Base-by-base conservation (phyloP, 441 rosid genomes). In the Bruguiera hainesii region DNA sequence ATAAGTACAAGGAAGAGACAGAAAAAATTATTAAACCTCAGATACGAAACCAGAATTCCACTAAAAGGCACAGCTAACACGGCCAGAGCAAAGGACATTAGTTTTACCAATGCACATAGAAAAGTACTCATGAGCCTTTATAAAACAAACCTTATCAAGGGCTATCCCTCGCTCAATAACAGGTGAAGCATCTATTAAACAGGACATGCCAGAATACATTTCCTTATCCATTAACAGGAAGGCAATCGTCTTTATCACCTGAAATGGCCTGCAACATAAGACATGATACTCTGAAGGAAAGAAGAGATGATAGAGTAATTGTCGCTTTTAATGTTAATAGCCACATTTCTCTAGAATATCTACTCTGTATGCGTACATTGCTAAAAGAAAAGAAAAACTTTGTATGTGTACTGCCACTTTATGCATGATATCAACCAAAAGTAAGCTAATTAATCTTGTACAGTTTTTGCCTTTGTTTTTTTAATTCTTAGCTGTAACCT, bases 131-230 rank as follows among this genome's bases (percentile, higher is more conserved):
- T n/a, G 42, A 61, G 39, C 46, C 70, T 51, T 52, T 19, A 28
- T 55, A 49, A 39, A 64, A 74, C 77, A 65, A 65, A 89, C 96
- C 97, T 88, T 90, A 74, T 88, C 92, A 74, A 90, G 91, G 49
- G 94, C 87, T 49, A 90, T 81, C 66, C 97, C 97, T 71, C 97
- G 81, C 57, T 81, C 90, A 71, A 88, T 29, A 31, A 77, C 60
- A 53, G 92, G 89, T 56, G 92, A 68, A 75, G 87, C 77, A 52
- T 85, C 87, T 21, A 76, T 79, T 70, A 88, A 81, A 74, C 84
- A 79, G 66, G 92, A 90, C 97, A 90, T 90, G 67, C 86, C 83
- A 74, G 90, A 73, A 72, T 90, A 90, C 90, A 90, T 90, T 73
- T 88, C 90, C 72, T 79, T 69, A 75, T 90, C 94, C 94, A 90